Conservation (phyloP, 2,329 filamentous ascomycete genomes). For the Fusarium pininemorale region DNA sequence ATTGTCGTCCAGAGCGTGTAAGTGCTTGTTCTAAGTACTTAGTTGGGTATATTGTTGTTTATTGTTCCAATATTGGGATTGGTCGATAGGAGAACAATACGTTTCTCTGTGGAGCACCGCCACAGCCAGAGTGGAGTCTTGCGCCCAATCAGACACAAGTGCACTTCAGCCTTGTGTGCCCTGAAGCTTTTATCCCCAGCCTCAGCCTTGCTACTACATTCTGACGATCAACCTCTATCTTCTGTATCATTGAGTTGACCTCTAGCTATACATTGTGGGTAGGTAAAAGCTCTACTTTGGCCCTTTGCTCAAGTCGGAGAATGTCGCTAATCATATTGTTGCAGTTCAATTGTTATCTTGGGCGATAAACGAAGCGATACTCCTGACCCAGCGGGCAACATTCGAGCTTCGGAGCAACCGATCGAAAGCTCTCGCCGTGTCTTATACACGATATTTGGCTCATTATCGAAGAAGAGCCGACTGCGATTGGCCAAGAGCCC, state of each 20-base stretch:
- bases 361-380: neutral
- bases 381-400: neutral
- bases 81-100: neutral
- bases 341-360: neutral
- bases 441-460: neutral
- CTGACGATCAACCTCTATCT: slow-evolving; percentile 14
- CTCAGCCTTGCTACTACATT: slow-evolving; percentile 40
- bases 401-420: slow-evolving; percentile 6
- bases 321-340: neutral
- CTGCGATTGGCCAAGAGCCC: neutral
- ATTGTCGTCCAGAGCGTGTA: neutral
- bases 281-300: neutral
- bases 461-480: neutral
- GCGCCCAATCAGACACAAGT: neutral
- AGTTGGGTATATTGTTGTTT: neutral
- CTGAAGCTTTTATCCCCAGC: slow-evolving; percentile 31
- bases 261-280: neutral
- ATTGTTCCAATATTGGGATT: slow-evolving; percentile 3
- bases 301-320: neutral
- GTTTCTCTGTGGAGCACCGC: neutral
- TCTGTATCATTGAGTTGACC: neutral
- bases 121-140: slow-evolving; percentile 1
- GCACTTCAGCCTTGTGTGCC: slow-evolving; percentile 36
- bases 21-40: neutral
- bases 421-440: neutral